Base-by-base conservation (phyloP, 1,284 basidiomycete genomes). In the Cutaneotrichosporon sp. region DNA sequence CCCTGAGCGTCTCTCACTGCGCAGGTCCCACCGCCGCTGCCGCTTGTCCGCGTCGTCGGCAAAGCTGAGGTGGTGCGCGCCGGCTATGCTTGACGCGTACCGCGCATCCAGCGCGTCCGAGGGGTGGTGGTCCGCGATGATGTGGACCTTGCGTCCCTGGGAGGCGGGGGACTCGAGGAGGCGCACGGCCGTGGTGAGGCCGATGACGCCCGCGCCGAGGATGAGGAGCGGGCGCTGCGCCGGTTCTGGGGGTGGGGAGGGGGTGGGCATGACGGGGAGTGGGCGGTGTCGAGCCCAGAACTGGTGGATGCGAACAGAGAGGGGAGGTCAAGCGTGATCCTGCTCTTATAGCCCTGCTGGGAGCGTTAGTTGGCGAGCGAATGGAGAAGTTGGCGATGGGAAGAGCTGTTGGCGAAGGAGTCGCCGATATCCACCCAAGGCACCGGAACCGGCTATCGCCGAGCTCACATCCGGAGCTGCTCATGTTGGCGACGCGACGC, bases 21-120 rank as follows among this genome's bases (percentile, higher is more conserved):
- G 34, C 51, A 63, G 56, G 59, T 80, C 79, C 69, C 75, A 73
- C 8, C 57, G 51, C 1, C 66, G 31, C 63, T 79, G 78, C 10
- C 73, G 52, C 45, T 50, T 63, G 62, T 79, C 78, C 11, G 36
- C 64, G 58, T 79, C 71, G 43, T 71, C 74, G 0, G 79, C 79
- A 66, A 80, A 80, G 51, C 70, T 72, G 22, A 80, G 64, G 56
- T 80, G 79, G 65, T 80, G 79, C 3, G 79, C 79, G 1, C 79
- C 79, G 7, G 79, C 79, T 2, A 73, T 72, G 0, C 69, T 67
- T 3, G 58, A 64, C 4, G 79, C 76, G 46, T 78, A 80, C 9
- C 57, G 66, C 2, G 79, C 57, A 46, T 71, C 63, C 2, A 75
- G 68, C 0, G 67, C 63, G 56, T 79, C 79, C 18, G 66, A 56